A percentile compares a stretch with the other conserved stretches of the same genome.
phyloP scores from a whole-genome alignment of 441 rosid genomes.

The Corymbia citriodora region DNA sequence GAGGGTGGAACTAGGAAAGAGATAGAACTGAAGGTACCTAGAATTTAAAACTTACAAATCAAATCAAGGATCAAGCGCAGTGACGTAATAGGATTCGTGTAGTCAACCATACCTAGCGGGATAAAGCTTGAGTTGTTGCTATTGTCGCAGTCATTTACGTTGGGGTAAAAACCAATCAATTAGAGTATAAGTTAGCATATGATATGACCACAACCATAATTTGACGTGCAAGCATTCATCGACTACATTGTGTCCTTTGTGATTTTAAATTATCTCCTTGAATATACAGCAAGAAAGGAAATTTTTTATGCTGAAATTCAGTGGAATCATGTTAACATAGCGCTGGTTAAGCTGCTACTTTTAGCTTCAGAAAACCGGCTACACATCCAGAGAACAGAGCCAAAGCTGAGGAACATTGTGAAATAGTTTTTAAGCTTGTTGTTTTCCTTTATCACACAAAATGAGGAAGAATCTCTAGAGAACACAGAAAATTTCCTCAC shows the following conservation, averaged over 20 bases:
- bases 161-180: not conserved
- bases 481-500: no score
- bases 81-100: fast-evolving
- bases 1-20: not conserved
- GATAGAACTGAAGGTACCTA: not conserved
- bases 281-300: not conserved
- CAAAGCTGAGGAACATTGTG: not conserved
- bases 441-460: no score
- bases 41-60: not conserved
- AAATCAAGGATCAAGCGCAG: fast-evolving
- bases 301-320: not conserved
- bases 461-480: no score
- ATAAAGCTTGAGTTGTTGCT: not conserved
- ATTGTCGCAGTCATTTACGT: fast-evolving
- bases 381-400: not conserved
- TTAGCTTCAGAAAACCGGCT: not conserved
- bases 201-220: not conserved
- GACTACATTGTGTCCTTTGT: not conserved
- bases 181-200: not conserved
- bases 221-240: not conserved
- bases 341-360: not conserved
- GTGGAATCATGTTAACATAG: not conserved
- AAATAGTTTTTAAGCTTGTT: no score
- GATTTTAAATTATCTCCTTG: not conserved
- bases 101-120: fast-evolving